phyloP scores from a whole-genome alignment of 2,329 filamentous ascomycete species.

The Ascochyta lentis region DNA sequence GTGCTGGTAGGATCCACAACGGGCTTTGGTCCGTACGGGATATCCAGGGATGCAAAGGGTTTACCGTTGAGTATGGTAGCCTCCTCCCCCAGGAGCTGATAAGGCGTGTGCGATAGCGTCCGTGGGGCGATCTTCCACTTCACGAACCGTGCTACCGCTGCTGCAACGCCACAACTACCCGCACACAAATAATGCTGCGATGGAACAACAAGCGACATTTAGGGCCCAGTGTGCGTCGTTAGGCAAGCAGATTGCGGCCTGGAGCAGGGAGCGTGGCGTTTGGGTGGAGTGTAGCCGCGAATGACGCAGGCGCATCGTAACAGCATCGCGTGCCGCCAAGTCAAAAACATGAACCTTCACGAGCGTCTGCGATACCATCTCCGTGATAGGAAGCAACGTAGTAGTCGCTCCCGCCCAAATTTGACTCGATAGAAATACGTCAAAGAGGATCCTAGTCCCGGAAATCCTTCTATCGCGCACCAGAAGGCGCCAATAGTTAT shows the following conservation, averaged over 20 bases:
- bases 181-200: conserved; percentile 1
- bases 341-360: conserved; percentile 9
- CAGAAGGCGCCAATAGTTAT: conserved; percentile 7
- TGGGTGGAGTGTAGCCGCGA: conserved; percentile 15
- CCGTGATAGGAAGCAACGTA: conserved; percentile 20
- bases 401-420: conserved; percentile 2
- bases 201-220: neutral
- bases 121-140: conserved; percentile 12
- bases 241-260: conserved; percentile 13
- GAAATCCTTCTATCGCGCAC: conserved; percentile 33
- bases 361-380: conserved; percentile 17
- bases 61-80: conserved; percentile 23
- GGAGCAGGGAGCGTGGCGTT: conserved; percentile 2
- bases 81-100: conserved; percentile 28
- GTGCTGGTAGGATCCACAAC: conserved; percentile 11
- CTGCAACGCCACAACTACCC: conserved; percentile 5
- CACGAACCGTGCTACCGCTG: neutral
- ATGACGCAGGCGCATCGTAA: conserved; percentile 24
- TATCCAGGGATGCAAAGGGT: conserved; percentile 9
- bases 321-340: conserved; percentile 22
- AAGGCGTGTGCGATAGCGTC: conserved; percentile 24
- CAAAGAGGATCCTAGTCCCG: conserved; percentile 19
- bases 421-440: conserved; percentile 45
- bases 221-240: neutral
- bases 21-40: conserved; percentile 5